Evolutionary conservation across 805 yeast genomes (phyloP), one percentile per base, ranked within the genome.

Genomic region (Kregervanrija fluxuum): DNA sequence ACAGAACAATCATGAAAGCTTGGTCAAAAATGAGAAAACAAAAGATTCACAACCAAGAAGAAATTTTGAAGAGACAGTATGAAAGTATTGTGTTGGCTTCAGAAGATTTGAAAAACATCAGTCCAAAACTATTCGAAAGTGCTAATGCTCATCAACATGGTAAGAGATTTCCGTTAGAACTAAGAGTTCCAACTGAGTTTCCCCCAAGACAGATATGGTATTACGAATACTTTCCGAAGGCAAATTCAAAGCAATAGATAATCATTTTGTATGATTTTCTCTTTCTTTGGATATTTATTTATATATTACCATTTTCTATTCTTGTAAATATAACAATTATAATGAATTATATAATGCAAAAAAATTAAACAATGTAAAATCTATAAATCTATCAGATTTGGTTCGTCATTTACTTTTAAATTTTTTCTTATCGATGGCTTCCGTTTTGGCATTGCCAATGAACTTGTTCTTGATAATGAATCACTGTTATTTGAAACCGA

Each of bases 201-300:
- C 99, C 99, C 11, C 85, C 97, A 14, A 79, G 77, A 56, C 73
- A 75, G 48, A 71, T 85, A 14, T 90, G 97, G 97, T 79, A 80
- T 45, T 75, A 76, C 55, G 76, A 79, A n/a, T 69, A 65, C 43
- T 52, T 52, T 16, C 65, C 68, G 36, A 49, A 55, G 28, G 48
- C 42, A 16, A 44, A 49, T 22, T 13, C 37, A 2, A 48, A 51
- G 48, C 46, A 50, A 44, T 44, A 45, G 46, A 12, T 13, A 38
- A 22, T 22, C 28, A 22, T 22, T 22, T 22, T 22, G 35, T 22
- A 22, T 22, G 28, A 6, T 22, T 36, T 8, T 16, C 13, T 10
- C 3, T 14, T n/a, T 22, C 31, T 17, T n/a, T 33, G 14, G 28
- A 42, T 39, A 33, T 41, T 14, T 37, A 35, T 31, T 38, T 22